These are phyloP conservation scores for Euphorbia peplus DNA, from an alignment of 345 rosid species.

Conservation along the genomic window DNA sequence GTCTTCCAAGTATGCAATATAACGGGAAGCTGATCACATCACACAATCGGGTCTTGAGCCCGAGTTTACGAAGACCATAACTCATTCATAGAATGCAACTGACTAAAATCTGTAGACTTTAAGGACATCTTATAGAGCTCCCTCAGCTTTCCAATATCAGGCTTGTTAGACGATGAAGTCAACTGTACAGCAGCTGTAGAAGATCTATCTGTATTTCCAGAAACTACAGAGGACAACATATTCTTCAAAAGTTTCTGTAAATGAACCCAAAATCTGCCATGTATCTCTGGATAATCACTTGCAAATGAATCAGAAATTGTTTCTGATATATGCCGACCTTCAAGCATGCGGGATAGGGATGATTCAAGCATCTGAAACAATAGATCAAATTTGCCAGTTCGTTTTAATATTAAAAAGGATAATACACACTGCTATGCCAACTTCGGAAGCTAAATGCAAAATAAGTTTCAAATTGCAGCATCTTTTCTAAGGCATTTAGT, in stretches of 20 bases:
- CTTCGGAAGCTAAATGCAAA: not conserved
- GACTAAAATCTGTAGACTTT: slow-evolving; percentile 46
- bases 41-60: not conserved
- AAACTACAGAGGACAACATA: slow-evolving; percentile 47
- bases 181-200: slow-evolving; percentile 22
- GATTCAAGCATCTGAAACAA: slow-evolving; percentile 69
- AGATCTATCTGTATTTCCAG: slow-evolving; percentile 37
- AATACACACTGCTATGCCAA: not conserved
- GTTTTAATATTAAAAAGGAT: not conserved
- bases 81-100: slow-evolving; percentile 53
- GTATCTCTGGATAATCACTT: slow-evolving; percentile 43
- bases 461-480: not conserved
- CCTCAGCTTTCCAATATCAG: slow-evolving; percentile 54
- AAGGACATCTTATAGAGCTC: slow-evolving; percentile 76
- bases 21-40: not conserved
- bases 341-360: slow-evolving; percentile 62
- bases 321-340: slow-evolving; percentile 50
- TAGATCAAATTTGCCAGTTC: slow-evolving; percentile 6
- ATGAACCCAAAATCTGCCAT: slow-evolving; percentile 65
- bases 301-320: slow-evolving; percentile 31
- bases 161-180: slow-evolving; percentile 28
- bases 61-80: slow-evolving; percentile 51
- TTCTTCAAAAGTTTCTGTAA: slow-evolving; percentile 66
- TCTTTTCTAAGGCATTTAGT: too few species aligned
- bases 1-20: not conserved